phyloP scores from a whole-genome alignment of 2,329 filamentous ascomycete genomes.

The Dendryphion nanum region DNA sequence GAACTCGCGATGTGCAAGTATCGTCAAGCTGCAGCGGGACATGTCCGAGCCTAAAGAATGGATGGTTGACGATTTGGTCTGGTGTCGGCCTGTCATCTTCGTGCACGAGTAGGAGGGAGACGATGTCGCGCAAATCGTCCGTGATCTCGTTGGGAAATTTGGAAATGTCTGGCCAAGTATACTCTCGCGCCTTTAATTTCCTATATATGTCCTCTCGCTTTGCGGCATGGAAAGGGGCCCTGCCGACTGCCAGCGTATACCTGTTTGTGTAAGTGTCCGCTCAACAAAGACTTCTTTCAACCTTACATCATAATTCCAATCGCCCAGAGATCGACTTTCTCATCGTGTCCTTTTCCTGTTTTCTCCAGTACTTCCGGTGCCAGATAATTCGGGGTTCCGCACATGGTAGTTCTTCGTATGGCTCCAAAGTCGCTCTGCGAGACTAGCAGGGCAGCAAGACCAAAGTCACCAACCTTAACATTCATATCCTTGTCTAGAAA shows the following conservation, averaged over 20 bases:
- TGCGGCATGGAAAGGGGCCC: constrained; percentile 91
- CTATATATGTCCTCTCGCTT: constrained; percentile 83
- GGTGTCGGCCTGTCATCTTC: constrained; percentile 73
- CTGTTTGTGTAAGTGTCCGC: constrained; percentile 45
- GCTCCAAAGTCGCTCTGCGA: constrained; percentile 87
- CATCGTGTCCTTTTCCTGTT: constrained; percentile 90
- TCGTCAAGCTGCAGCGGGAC: constrained; percentile 59
- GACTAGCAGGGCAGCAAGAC: constrained; percentile 84
- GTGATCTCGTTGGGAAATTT: constrained; percentile 69
- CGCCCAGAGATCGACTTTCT: constrained; percentile 98
- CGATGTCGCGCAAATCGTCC: constrained; percentile 72
- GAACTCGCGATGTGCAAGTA: constrained; percentile 45
- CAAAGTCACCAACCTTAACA: constrained; percentile 96
- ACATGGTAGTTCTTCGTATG: constrained; percentile 81
- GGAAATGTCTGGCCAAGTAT: constrained; percentile 72
- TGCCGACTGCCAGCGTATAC: constrained; percentile 95
- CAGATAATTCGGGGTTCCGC: constrained; percentile 97
- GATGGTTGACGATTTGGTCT: constrained; percentile 74
- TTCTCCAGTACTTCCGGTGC: constrained; percentile 95
- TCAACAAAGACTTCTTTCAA: constrained; percentile 5
- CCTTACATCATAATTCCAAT: constrained; percentile 90
- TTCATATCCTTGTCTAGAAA: constrained; percentile 96
- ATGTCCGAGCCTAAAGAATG: constrained; percentile 75
- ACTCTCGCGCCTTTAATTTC: constrained; percentile 67
- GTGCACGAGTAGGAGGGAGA: constrained; percentile 72